phyloP scores from a whole-genome alignment of 2,329 filamentous ascomycete genomes.

The Phoma herbarum region DNA sequence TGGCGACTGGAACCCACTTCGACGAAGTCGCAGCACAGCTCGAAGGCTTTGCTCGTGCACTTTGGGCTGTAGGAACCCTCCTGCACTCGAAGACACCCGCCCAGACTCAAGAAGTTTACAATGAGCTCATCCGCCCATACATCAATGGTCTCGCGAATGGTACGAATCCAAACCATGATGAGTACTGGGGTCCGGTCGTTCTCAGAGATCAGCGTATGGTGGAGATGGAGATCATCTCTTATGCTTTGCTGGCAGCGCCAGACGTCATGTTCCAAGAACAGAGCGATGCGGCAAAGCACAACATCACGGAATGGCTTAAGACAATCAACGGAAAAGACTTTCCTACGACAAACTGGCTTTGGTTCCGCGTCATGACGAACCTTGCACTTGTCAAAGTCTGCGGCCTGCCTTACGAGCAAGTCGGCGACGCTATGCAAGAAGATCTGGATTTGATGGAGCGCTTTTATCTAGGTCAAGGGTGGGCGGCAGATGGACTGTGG shows the following conservation, averaged over 20 bases:
- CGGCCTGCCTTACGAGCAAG: slow-evolving; percentile 47
- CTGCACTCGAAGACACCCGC: slow-evolving; percentile 26
- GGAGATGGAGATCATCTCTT: slow-evolving; percentile 62
- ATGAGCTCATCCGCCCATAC: slow-evolving; percentile 39
- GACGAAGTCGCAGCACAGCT: slow-evolving; percentile 48
- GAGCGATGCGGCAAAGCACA: slow-evolving; percentile 39
- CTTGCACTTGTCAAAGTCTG: slow-evolving; percentile 57
- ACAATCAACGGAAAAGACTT: slow-evolving; percentile 57
- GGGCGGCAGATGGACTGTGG: slow-evolving; percentile 61
- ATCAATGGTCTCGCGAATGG: slow-evolving; percentile 46
- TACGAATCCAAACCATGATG: slow-evolving; percentile 44
- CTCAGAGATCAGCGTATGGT: slow-evolving; percentile 64
- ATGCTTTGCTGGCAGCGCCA: slow-evolving; percentile 58
- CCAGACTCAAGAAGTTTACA: slow-evolving; percentile 22
- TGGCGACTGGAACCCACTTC: slow-evolving; percentile 47
- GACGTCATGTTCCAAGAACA: slow-evolving; percentile 48
- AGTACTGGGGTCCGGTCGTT: slow-evolving; percentile 60
- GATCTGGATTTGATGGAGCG: slow-evolving; percentile 58
- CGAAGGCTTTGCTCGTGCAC: slow-evolving; percentile 45
- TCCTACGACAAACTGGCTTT: slow-evolving; percentile 62
- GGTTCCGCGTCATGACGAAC: slow-evolving; percentile 63
- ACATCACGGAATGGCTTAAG: slow-evolving; percentile 55
- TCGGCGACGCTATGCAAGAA: slow-evolving; percentile 51
- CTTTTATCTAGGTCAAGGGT: slow-evolving; percentile 58
- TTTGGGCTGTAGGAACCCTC: slow-evolving; percentile 47